phyloP scores from a whole-genome alignment of 2,329 filamentous ascomycete genomes.

The Chalaropsis ovoidea region DNA sequence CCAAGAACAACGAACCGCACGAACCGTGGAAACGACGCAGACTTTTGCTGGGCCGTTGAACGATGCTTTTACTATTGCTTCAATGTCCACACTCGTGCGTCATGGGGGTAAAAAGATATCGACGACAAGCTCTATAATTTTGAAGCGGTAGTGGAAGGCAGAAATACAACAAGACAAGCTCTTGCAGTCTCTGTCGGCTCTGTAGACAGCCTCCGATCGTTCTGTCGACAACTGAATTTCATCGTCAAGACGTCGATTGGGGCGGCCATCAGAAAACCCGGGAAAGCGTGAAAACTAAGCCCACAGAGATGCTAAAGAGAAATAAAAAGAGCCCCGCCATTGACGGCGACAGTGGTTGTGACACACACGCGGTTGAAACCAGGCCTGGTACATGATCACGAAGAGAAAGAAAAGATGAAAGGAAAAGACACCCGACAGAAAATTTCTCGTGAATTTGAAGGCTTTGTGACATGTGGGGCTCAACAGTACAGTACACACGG shows the following conservation, averaged over 20 bases:
- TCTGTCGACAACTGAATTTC: neutral
- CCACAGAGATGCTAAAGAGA: neutral
- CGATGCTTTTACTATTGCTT: conserved; percentile 47
- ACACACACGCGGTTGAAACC: neutral
- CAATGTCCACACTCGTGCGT: conserved; percentile 60
- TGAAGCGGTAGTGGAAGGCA: conserved; percentile 19
- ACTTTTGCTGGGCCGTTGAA: conserved; percentile 25
- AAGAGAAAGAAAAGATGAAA: neutral
- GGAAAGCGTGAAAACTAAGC: neutral
- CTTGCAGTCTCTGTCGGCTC: too few species aligned
- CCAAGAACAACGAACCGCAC: conserved; percentile 24
- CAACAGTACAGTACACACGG: conserved; percentile 1
- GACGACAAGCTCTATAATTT: conserved; percentile 26
- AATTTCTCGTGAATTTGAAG: neutral
- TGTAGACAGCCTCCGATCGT: too few species aligned
- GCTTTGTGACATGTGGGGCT: neutral
- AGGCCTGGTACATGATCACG: neutral
- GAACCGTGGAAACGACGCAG: conserved; percentile 25
- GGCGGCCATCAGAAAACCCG: neutral
- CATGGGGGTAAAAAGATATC: conserved; percentile 14
- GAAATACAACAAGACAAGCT: neutral
- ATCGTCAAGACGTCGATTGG: neutral
- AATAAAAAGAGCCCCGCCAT: neutral
- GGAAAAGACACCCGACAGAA: neutral
- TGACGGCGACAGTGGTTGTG: too few species aligned